Evolutionary conservation across 768 basidiomycete species (phyloP).

Genomic region (Tulasnella calospora): DNA sequence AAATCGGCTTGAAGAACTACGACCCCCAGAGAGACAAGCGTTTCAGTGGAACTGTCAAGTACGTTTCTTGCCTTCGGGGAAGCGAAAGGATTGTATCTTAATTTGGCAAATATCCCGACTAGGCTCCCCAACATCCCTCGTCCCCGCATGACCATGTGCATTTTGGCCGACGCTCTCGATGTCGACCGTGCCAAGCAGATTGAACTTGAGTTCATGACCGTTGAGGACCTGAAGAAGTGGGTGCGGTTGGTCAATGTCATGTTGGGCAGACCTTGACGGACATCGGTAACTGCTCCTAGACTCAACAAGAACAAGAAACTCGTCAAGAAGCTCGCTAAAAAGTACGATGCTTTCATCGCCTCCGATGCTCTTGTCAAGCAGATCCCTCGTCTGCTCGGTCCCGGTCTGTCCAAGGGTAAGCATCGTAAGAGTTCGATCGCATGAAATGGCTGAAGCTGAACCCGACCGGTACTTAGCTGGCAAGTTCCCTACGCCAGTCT

Average conservation of each 20-base stretch:
- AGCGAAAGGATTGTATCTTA: background rate
- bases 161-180: conserved; percentile 97
- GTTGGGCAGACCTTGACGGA: background rate
- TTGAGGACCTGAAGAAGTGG: conserved; percentile 98
- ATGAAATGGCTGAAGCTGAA: background rate
- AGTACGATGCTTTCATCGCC: conserved; percentile 97
- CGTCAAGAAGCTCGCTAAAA: conserved; percentile 99
- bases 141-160: conserved; percentile 98
- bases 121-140: conserved; percentile 96
- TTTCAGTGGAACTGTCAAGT: conserved; percentile 99
- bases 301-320: conserved; percentile 99
- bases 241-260: conserved; percentile 28
- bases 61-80: conserved; percentile 31
- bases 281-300: conserved; percentile 40
- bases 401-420: conserved; percentile 97
- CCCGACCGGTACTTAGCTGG: conserved; percentile 55
- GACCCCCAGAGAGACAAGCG: conserved; percentile 99
- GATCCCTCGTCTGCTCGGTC: conserved; percentile 98
- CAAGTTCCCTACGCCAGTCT: conserved; percentile 97
- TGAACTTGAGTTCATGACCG: conserved; percentile 97
- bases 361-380: conserved; percentile 99
- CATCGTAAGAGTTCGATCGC: conserved; percentile 17
- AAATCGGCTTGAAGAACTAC: conserved; percentile 98
- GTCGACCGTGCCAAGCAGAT: conserved; percentile 98
- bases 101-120: conserved; percentile 28